phyloP scores from a whole-genome alignment of 306 rosid genomes.

The Datisca glomerata region DNA sequence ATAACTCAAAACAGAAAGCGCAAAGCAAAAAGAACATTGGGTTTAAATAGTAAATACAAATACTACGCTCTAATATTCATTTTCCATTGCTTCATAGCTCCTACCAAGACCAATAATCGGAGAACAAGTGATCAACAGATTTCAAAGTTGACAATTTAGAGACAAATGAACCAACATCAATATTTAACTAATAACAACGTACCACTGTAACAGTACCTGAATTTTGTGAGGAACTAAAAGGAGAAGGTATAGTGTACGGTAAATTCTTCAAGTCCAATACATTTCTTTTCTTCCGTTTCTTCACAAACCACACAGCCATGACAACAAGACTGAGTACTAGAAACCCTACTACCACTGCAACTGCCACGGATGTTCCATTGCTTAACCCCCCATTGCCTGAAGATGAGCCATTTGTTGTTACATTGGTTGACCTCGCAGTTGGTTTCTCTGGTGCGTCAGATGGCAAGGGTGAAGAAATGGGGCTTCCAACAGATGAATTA shows the following conservation, averaged over 20 bases:
- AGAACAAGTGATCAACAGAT: too few species aligned
- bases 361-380: constrained; percentile 38
- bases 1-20: too few species aligned
- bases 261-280: constrained; percentile 19
- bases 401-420: constrained; percentile 11
- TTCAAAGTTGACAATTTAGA: background rate
- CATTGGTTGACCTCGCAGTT: constrained; percentile 32
- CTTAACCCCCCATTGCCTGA: constrained; percentile 29
- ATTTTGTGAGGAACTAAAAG: constrained; percentile 79
- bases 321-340: constrained; percentile 52
- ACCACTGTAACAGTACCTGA: constrained; percentile 50
- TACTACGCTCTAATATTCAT: too few species aligned
- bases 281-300: constrained; percentile 42
- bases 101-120: too few species aligned
- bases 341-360: constrained; percentile 57
- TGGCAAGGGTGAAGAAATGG: constrained; percentile 17
- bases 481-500: constrained; percentile 22
- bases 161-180: background rate
- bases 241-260: constrained; percentile 52
- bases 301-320: constrained; percentile 49
- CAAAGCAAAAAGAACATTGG: too few species aligned
- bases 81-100: too few species aligned
- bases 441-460: constrained; percentile 44
- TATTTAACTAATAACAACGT: too few species aligned
- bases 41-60: too few species aligned